Evolutionary conservation across 1,284 basidiomycete genomes (phyloP).

Genomic region (Stygiomarasmius scandens): DNA sequence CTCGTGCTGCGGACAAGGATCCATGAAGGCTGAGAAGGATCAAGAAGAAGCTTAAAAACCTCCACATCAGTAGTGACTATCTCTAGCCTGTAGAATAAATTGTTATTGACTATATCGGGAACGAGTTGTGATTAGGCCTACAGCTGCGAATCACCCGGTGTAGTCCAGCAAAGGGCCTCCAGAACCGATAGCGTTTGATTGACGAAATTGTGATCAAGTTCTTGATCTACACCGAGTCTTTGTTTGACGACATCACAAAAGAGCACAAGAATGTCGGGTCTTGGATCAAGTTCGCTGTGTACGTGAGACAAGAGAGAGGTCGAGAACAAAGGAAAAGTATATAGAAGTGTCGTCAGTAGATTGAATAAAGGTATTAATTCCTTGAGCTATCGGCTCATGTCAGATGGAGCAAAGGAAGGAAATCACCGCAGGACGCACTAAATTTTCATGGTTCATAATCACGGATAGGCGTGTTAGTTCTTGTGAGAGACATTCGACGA

Average conservation of each 20-base stretch:
- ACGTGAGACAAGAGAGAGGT: conserved; percentile 39
- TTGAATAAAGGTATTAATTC: conserved; percentile 55
- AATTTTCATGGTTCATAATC: conserved; percentile 35
- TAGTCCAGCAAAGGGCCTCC: conserved; percentile 54
- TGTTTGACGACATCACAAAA: conserved; percentile 45
- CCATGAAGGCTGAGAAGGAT: conserved; percentile 50
- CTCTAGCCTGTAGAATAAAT: background rate
- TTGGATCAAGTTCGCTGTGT: conserved; percentile 23
- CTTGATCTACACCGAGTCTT: conserved; percentile 36
- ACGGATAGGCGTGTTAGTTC: conserved; percentile 41
- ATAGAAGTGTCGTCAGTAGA: conserved; percentile 48
- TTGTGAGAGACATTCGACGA: conserved; percentile 34
- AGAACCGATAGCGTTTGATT: conserved; percentile 50
- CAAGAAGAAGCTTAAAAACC: conserved; percentile 51
- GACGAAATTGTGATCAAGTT: conserved; percentile 35
- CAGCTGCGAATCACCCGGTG: conserved; percentile 46
- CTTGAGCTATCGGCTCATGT: conserved; percentile 37
- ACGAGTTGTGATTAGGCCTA: conserved; percentile 25
- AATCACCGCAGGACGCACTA: conserved; percentile 41
- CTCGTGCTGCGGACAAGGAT: conserved; percentile 49
- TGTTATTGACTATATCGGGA: background rate
- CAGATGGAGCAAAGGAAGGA: background rate
- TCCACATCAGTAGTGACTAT: conserved; percentile 29
- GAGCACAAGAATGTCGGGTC: conserved; percentile 39
- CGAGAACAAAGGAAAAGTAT: conserved; percentile 53